Evolutionary conservation across 495 filamentous ascomycete genomes (phyloP), one percentile per base, ranked within the genome.

Genomic region (Penicillium cosmopolitanum): DNA sequence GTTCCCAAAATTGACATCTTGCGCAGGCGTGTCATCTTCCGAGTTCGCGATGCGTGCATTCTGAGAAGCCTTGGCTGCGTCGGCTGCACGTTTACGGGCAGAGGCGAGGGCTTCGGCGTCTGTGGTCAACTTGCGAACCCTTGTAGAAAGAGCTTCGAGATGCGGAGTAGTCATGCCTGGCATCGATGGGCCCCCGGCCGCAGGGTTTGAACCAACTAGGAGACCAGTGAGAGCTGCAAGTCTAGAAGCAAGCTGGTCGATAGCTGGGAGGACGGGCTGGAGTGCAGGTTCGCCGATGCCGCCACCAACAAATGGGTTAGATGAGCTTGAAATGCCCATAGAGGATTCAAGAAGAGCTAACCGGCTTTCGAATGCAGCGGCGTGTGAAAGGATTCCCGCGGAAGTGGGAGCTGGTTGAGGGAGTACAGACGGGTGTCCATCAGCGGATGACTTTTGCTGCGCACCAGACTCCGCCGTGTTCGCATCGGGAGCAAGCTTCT

Each of bases 311-410:
- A 89, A 84, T 7, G 89, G 83, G 61, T 91, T 83, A 5, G 84
- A 80, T 6, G 86, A 81, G 12, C 84, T 86, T 12, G 84, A 87
- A 42, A 97, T 82, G 15, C 96, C 96, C 48, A 98, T 84, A 2
- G 87, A 83, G 51, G 85, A 86, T 74, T 99, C 95, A 34, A 99
- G 78, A 8, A 87, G 66, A 0, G 88, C 77, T 4, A 99, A 81
- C 5, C 95, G 87, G 34, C 82, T 78, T 68, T 97, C 95, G 60
- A 98, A 96, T 56, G 94, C 90, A 23, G 93, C 91, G 6, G 91
- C 91, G 66, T 91, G 89, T 18, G 88, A 84, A 12, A 97, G 82
- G 18, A 89, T 75, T 67, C 50, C 89, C 75, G 60, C 80, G 75
- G 64, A 84, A 80, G 58, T 78, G 81, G 55, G 36, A 50, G 48